Percentiles rank a stretch among this genome's conserved stretches.
Evolutionary conservation across 495 filamentous ascomycete genomes (phyloP).

Genomic region (Penicillium pancosmium): DNA sequence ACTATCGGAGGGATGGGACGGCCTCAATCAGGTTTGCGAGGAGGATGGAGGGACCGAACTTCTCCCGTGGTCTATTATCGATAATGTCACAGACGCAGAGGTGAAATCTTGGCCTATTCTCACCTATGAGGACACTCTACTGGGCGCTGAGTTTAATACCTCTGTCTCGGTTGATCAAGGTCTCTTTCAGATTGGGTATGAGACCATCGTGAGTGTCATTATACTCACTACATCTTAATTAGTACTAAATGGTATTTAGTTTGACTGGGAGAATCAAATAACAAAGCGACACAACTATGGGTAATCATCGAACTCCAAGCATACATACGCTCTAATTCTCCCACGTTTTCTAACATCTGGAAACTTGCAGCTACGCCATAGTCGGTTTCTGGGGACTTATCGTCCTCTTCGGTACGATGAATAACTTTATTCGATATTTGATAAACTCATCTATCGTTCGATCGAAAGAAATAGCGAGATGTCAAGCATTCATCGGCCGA

Average conservation of each 20-base stretch:
- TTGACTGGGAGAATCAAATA: background rate
- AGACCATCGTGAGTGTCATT: background rate
- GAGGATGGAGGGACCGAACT: background rate
- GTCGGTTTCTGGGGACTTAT: background rate
- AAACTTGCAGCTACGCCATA: background rate
- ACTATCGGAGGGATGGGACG: background rate
- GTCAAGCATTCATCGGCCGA: background rate
- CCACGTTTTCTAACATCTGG: too few relatives aligned
- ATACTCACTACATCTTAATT: background rate
- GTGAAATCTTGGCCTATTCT: background rate
- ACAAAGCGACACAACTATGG: background rate
- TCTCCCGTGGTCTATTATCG: background rate
- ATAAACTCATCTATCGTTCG: background rate
- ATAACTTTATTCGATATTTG: background rate
- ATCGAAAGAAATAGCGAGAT: background rate
- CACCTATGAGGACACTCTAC: background rate
- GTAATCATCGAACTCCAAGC: background rate
- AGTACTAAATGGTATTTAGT: background rate
- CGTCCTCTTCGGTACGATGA: background rate
- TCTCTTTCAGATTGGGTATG: background rate
- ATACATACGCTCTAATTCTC: background rate
- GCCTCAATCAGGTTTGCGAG: background rate
- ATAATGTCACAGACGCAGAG: background rate
- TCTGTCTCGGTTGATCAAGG: background rate
- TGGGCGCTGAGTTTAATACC: background rate